These are phyloP conservation scores for Penicillium sp. DNA, from an alignment of 2,329 filamentous ascomycete genomes.

Conservation along the genomic window DNA sequence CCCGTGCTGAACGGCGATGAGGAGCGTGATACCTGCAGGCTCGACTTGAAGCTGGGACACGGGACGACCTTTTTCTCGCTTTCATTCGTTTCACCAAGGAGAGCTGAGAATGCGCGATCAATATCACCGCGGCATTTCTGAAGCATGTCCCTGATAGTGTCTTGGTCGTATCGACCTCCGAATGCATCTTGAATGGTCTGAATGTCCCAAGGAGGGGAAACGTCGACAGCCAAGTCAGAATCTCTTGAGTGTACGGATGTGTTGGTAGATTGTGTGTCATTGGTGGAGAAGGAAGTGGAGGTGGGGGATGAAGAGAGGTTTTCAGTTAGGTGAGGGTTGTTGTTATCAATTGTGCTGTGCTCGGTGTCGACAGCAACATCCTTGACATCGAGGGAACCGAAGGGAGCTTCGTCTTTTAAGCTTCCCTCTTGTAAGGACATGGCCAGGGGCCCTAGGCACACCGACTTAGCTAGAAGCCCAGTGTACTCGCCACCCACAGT, in stretches of 20 bases:
- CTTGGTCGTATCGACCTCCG: slow-evolving; percentile 51
- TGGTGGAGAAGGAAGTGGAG: background rate
- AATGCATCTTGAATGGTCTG: slow-evolving; percentile 54
- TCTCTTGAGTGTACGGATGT: slow-evolving; percentile 6
- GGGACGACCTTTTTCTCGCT: slow-evolving; percentile 22
- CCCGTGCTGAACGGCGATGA: slow-evolving; percentile 44
- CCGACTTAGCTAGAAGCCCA: slow-evolving; percentile 46
- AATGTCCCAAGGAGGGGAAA: slow-evolving; percentile 57
- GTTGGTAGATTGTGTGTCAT: slow-evolving; percentile 15
- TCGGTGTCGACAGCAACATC: background rate
- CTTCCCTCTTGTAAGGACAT: background rate
- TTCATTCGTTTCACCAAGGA: slow-evolving; percentile 49
- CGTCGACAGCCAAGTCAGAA: slow-evolving; percentile 29
- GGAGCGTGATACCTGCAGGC: slow-evolving; percentile 39
- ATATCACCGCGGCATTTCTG: slow-evolving; percentile 56
- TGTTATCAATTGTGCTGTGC: background rate
- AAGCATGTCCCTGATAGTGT: slow-evolving; percentile 53
- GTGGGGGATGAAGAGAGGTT: background rate
- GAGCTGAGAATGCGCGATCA: slow-evolving; percentile 52
- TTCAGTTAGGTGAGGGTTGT: background rate
- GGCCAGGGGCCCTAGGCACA: slow-evolving; percentile 41
- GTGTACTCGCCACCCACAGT: slow-evolving; percentile 60
- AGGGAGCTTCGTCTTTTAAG: background rate
- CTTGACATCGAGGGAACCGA: background rate
- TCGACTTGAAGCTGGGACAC: slow-evolving; percentile 30